Conservation (phyloP, 805 yeast genomes). For the Pichia occidentalis region DNA sequence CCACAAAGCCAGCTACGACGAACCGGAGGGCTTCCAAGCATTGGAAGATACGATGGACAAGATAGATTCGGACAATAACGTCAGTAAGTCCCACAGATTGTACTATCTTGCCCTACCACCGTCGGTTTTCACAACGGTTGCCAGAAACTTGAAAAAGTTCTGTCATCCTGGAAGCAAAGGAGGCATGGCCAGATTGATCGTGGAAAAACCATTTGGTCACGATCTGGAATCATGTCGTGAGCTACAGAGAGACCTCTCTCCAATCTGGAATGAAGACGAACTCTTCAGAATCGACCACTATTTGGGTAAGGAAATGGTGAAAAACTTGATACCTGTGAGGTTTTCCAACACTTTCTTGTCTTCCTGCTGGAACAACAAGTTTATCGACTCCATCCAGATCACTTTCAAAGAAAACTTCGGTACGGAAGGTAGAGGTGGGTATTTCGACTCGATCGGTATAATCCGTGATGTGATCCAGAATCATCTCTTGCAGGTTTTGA, state of each 20-base stretch:
- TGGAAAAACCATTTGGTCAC: conserved; percentile 96
- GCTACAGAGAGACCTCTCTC: conserved; percentile 71
- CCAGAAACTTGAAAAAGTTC: conserved; percentile 59
- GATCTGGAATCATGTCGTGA: conserved; percentile 75
- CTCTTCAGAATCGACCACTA: conserved; percentile 95
- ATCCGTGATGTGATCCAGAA: conserved; percentile 98
- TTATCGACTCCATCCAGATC: conserved; percentile 75
- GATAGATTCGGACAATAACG: conserved; percentile 47
- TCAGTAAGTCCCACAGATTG: conserved; percentile 61
- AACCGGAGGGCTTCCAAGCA: conserved; percentile 61
- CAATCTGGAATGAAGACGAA: conserved; percentile 86
- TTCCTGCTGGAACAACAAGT: conserved; percentile 84
- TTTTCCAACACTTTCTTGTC: conserved; percentile 84
- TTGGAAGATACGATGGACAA: conserved; percentile 50
- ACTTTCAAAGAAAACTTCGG: conserved; percentile 98
- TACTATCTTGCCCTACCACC: conserved; percentile 96
- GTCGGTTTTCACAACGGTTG: conserved; percentile 76
- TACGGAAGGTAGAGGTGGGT: conserved; percentile 98
- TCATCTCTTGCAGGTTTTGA: conserved; percentile 88
- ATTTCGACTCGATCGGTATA: conserved; percentile 91
- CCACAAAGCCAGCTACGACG: conserved; percentile 73
- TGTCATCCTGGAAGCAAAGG: conserved; percentile 63
- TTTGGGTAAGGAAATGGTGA: conserved; percentile 96
- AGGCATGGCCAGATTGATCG: conserved; percentile 75
- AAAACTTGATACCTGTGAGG: conserved; percentile 81